Base-by-base conservation (phyloP, 345 rosid genomes). In the Camelina laxa region DNA sequence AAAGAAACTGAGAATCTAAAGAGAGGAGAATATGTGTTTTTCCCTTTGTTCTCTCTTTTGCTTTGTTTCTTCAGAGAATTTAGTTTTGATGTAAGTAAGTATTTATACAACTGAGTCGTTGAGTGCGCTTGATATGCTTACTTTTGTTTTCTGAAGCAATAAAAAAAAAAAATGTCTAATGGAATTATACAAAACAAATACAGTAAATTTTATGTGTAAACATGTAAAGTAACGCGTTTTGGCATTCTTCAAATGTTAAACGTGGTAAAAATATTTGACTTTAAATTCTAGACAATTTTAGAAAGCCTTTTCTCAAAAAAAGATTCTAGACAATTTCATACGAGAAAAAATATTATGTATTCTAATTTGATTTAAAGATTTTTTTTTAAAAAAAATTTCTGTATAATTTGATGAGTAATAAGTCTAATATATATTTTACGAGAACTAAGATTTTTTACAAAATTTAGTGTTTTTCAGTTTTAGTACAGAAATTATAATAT, bases 61-160 rank as follows among this genome's bases (percentile, higher is more conserved):
- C 73, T 67, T 75, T 67, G 68, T 59, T 75, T 24, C 73, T 75
- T 75, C 61, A 74, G 61, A 59, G 55, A 49, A 50, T 2, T 17
- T 75, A 75, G 79, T 45, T 67, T 74, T 74, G 60, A 15, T 57
- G 19, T 8, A 10, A 30, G 61, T 11, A 60, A 60, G 68, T 67
- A 59, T 75, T 38, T 75, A 75, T 75, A 75, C 16, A 14, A 11
- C 2, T 9, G 16, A 31, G 54, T 38, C 30, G 22, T 7, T 45
- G 16, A 48, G 67, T 67, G 72, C 61, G 67, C 33, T 66, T 66
- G 66, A 22, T 33, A 56, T 65, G 39, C 51, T 64, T 57, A 47
- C 60, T 67, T 48, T 48, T 17, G 22, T 17, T 49, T 47, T 35
- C 4, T 57, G 19, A 1, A 35, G 19, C 38, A 47, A 55, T 10